phyloP scores from a whole-genome alignment of 306 rosid genomes.

The Corylus heterophylla region DNA sequence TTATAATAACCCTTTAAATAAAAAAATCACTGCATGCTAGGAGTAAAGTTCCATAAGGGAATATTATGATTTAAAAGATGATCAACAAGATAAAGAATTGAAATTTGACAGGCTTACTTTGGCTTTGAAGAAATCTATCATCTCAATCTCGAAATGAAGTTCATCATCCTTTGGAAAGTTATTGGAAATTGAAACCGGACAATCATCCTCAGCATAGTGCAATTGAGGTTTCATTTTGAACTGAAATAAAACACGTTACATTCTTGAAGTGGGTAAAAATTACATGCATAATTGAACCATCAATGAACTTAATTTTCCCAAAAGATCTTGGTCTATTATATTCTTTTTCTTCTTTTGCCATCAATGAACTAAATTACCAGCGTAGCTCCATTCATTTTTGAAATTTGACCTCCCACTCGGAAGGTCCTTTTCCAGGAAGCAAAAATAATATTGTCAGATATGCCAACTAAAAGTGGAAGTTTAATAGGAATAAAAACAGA shows the following conservation, averaged over 20 bases:
- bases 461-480: not conserved
- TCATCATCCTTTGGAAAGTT: constrained; percentile 85
- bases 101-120: constrained; percentile 59
- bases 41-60: not conserved
- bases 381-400: not conserved
- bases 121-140: constrained; percentile 86
- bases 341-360: not conserved
- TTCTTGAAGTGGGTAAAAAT: constrained; percentile 9
- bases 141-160: constrained; percentile 94
- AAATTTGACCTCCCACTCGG: not conserved
- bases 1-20: not conserved
- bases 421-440: not conserved
- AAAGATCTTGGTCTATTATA: too few relatives aligned
- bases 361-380: not conserved
- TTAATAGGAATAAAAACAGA: not conserved
- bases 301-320: not conserved
- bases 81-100: constrained; percentile 11
- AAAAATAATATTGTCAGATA: not conserved
- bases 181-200: constrained; percentile 70
- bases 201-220: constrained; percentile 91
- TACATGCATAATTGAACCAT: not conserved
- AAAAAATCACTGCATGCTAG: not conserved
- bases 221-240: constrained; percentile 88
- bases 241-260: constrained; percentile 46
- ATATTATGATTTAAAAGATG: not conserved